These are phyloP conservation scores for Fereydounia khargensis DNA, from an alignment of 1,284 basidiomycete species.

Conservation along the genomic window DNA sequence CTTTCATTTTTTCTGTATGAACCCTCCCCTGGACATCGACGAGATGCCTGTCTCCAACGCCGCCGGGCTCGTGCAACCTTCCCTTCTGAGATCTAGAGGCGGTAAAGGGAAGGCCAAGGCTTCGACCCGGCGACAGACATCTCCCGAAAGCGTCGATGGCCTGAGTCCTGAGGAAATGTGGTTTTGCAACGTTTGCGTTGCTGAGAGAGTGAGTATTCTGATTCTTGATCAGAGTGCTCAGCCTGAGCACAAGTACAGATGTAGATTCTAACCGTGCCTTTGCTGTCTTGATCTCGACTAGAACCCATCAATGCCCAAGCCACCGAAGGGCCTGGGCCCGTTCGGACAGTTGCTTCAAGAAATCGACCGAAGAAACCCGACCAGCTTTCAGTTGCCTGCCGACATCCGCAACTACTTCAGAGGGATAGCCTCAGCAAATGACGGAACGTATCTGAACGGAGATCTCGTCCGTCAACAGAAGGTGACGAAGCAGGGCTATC, in stretches of 20 bases:
- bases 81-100: neutral
- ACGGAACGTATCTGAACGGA: conserved; percentile 64
- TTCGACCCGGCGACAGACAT: conserved; percentile 3
- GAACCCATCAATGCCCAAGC: conserved; percentile 3
- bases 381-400: conserved; percentile 83
- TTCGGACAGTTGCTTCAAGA: conserved; percentile 67
- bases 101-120: conserved; percentile 20
- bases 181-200: conserved; percentile 80
- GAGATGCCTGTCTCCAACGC: conserved; percentile 65
- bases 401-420: conserved; percentile 83
- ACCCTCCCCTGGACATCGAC: conserved; percentile 84
- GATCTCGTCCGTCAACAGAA: conserved; percentile 61
- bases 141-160: conserved; percentile 10
- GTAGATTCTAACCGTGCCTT: neutral
- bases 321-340: conserved; percentile 42
- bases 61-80: conserved; percentile 19
- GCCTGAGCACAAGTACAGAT: neutral
- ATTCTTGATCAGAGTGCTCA: neutral
- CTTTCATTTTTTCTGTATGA: conserved; percentile 93
- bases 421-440: conserved; percentile 61
- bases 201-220: conserved; percentile 13
- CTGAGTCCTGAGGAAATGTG: conserved; percentile 70
- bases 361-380: conserved; percentile 67
- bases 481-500: conserved; percentile 70
- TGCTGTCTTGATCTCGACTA: neutral